Conservation (phyloP, 768 basidiomycete genomes). For the Boletellus emodensis region DNA sequence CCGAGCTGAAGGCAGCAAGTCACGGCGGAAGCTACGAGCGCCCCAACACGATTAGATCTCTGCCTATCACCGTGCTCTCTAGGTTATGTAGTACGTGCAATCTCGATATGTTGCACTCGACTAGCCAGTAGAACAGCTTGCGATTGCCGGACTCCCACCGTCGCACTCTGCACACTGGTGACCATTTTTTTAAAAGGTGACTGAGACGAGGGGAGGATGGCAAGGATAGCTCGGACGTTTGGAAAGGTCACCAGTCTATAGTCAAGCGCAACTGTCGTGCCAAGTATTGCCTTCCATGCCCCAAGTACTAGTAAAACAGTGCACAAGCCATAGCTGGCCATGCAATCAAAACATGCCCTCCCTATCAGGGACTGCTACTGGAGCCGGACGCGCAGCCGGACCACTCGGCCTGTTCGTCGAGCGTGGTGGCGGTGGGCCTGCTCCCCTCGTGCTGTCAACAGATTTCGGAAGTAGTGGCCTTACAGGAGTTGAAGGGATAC, state of each 20-base stretch:
- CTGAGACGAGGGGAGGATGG: too few species aligned
- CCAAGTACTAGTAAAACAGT: not conserved
- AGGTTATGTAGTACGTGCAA: too few species aligned
- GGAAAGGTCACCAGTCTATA: not conserved
- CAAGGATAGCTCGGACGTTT: too few species aligned
- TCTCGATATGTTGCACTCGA: too few species aligned
- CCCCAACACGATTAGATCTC: too few species aligned
- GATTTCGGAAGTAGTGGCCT: conserved; percentile 28
- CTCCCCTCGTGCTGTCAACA: conserved; percentile 29
- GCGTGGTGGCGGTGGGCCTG: conserved; percentile 61
- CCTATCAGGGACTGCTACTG: conserved; percentile 49
- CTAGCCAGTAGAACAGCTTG: too few species aligned
- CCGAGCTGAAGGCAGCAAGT: too few species aligned
- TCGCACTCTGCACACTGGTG: too few species aligned
- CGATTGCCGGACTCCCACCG: too few species aligned
- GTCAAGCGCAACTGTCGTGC: conserved; percentile 26
- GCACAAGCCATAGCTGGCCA: not conserved
- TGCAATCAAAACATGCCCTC: conserved; percentile 57
- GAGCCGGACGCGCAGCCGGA: conserved; percentile 41
- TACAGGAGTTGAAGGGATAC: conserved; percentile 9
- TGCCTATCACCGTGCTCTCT: too few species aligned
- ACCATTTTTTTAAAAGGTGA: too few species aligned
- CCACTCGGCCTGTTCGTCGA: conserved; percentile 67
- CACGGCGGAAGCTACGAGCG: too few species aligned
- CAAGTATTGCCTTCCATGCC: not conserved